A percentile compares a stretch with the other conserved stretches of the same genome.
These are phyloP conservation scores for Schoenoplectus triqueter DNA, from an alignment of 202 grass and related monocot genomes.

Conservation along the genomic window DNA sequence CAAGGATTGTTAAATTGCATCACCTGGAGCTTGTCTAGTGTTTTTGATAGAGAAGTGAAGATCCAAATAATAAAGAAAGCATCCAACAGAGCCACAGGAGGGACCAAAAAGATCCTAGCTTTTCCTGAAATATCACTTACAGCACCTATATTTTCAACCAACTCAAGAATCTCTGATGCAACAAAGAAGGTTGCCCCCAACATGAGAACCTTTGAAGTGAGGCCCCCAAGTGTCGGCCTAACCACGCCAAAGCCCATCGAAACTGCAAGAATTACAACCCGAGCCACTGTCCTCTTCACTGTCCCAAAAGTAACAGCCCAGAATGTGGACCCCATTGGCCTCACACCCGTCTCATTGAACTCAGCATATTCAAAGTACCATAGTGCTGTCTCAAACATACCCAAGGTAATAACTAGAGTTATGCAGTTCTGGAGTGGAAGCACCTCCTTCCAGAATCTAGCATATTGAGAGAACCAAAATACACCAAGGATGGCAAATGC, in stretches of 20 bases:
- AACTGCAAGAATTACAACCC: slow-evolving; percentile 82
- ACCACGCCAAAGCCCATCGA: slow-evolving; percentile 95
- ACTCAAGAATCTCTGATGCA: slow-evolving; percentile 94
- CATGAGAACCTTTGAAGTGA: slow-evolving; percentile 95
- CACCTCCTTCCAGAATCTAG: slow-evolving; percentile 91
- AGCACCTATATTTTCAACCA: slow-evolving; percentile 95
- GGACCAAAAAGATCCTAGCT: slow-evolving; percentile 85
- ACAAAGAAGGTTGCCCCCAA: slow-evolving; percentile 93
- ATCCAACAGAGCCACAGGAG: slow-evolving; percentile 93
- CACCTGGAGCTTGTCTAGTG: slow-evolving; percentile 86
- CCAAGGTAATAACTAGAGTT: slow-evolving; percentile 90
- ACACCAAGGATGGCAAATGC: slow-evolving; percentile 79
- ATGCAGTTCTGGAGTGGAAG: slow-evolving; percentile 99
- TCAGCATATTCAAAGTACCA: slow-evolving; percentile 99
- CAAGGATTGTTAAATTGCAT: slow-evolving; percentile 5
- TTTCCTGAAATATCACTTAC: slow-evolving; percentile 94
- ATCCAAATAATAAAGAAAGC: slow-evolving; percentile 96
- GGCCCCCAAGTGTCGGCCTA: slow-evolving; percentile 82
- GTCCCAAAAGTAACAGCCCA: slow-evolving; percentile 97
- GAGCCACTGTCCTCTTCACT: slow-evolving; percentile 83
- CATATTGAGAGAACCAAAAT: slow-evolving; percentile 97
- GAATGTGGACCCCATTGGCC: slow-evolving; percentile 90
- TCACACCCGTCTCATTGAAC: slow-evolving; percentile 84
- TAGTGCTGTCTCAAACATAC: slow-evolving; percentile 95
- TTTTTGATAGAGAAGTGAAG: slow-evolving; percentile 90